phyloP scores from a whole-genome alignment of 495 filamentous ascomycete genomes.

The Aspergillus indologenus region DNA sequence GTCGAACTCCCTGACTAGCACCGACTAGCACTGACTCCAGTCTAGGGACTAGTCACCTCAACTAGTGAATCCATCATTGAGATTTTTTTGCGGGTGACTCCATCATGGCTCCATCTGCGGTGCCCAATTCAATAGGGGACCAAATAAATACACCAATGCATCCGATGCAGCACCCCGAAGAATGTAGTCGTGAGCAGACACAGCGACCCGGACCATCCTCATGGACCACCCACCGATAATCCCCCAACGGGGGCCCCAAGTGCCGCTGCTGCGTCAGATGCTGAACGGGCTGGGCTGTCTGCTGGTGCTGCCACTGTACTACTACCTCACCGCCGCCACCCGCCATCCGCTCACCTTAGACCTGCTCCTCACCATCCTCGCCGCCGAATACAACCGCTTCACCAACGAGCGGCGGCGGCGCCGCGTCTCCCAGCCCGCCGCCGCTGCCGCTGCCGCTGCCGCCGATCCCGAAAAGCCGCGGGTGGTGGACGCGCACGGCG shows the following conservation, averaged over 20 bases:
- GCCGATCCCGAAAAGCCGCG: neutral
- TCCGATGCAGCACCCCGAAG: neutral
- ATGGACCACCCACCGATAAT: slow-evolving; percentile 13
- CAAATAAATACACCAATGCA: neutral
- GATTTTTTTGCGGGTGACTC: neutral
- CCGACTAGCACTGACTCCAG: no score
- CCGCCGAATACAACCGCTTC: slow-evolving; percentile 27
- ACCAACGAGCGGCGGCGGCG: slow-evolving; percentile 22
- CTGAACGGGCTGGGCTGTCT: slow-evolving; percentile 28
- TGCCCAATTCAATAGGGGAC: neutral
- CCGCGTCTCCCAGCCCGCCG: slow-evolving; percentile 10
- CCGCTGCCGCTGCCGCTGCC: no score
- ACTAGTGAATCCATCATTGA: neutral
- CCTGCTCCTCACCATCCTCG: slow-evolving; percentile 26
- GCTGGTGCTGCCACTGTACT: slow-evolving; percentile 24
- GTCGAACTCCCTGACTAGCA: no score
- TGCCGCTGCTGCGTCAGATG: slow-evolving; percentile 25
- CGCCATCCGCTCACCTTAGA: slow-evolving; percentile 26
- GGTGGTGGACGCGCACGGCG: neutral
- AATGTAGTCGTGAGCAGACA: neutral
- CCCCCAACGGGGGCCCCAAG: slow-evolving; percentile 21
- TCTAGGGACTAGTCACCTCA: neutral
- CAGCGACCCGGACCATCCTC: neutral
- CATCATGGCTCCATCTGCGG: neutral
- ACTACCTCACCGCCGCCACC: slow-evolving; percentile 19